Evolutionary conservation across 2,329 filamentous ascomycete species (phyloP).

Genomic region (Talaromyces sp.): DNA sequence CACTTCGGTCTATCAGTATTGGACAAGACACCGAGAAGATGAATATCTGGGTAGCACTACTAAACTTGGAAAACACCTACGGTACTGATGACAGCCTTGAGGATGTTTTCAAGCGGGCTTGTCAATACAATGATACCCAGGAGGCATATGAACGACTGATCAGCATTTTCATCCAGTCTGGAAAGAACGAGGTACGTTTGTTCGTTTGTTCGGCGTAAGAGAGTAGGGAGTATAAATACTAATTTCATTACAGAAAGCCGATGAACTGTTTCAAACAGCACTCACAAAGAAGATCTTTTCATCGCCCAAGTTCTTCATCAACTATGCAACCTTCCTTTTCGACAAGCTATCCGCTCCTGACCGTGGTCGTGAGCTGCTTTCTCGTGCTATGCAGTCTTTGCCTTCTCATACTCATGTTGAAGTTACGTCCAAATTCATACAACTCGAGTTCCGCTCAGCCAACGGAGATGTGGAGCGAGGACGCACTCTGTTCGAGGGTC

Average conservation of each 20-base stretch:
- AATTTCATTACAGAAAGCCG: slow-evolving; percentile 63
- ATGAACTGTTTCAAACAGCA: slow-evolving; percentile 78
- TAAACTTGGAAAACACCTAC: slow-evolving; percentile 91
- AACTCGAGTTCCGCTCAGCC: slow-evolving; percentile 80
- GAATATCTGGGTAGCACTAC: slow-evolving; percentile 89
- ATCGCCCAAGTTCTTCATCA: slow-evolving; percentile 77
- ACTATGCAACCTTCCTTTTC: slow-evolving; percentile 92
- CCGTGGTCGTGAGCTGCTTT: slow-evolving; percentile 70
- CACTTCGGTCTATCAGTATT: slow-evolving; percentile 84
- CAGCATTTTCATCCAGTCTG: slow-evolving; percentile 91
- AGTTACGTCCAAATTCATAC: slow-evolving; percentile 81
- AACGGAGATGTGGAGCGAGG: slow-evolving; percentile 84
- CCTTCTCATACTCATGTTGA: slow-evolving; percentile 63
- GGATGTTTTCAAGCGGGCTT: slow-evolving; percentile 83
- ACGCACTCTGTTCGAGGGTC: slow-evolving; percentile 86
- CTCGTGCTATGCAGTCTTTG: slow-evolving; percentile 79
- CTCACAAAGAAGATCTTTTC: slow-evolving; percentile 80
- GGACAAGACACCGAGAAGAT: slow-evolving; percentile 88
- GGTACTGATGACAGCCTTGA: slow-evolving; percentile 77
- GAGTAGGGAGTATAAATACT: slow-evolving; percentile 12
- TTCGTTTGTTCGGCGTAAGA: slow-evolving; percentile 28
- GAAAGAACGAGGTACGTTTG: slow-evolving; percentile 68
- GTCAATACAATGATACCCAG: slow-evolving; percentile 86
- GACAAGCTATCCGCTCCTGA: slow-evolving; percentile 64
- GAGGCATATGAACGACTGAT: slow-evolving; percentile 85